Percentiles rank a stretch among this genome's conserved stretches.
Evolutionary conservation across 2,329 filamentous ascomycete species (phyloP).

Genomic region (Ophiocordyceps polyrhachis-furcata): DNA sequence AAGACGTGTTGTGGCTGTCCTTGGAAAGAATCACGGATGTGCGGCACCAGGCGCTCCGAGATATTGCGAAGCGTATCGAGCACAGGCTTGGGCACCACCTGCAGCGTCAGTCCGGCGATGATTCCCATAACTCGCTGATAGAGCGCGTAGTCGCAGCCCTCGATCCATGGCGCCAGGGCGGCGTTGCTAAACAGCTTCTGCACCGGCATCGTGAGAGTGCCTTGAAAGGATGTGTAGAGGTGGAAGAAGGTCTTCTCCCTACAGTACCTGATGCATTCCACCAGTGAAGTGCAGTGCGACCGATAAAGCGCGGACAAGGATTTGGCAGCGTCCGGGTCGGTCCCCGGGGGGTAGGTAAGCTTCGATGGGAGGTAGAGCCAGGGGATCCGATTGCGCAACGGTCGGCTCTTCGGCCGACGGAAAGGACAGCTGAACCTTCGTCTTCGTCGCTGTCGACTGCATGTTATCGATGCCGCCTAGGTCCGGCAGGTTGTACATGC

Average conservation of each 20-base stretch:
- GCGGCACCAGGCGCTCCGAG: conserved; percentile 58
- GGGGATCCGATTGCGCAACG: conserved; percentile 41
- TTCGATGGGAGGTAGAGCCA: conserved; percentile 73
- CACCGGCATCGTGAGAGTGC: conserved; percentile 88
- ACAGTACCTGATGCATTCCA: conserved; percentile 90
- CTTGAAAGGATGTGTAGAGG: conserved; percentile 85
- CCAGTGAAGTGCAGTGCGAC: conserved; percentile 84
- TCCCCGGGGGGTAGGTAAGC: conserved; percentile 63
- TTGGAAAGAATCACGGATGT: conserved; percentile 73
- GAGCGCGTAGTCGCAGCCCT: conserved; percentile 85
- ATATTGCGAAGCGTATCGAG: conserved; percentile 77
- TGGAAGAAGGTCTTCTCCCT: conserved; percentile 95
- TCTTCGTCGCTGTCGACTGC: conserved; percentile 37
- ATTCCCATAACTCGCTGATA: conserved; percentile 96
- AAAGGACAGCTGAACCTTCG: conserved; percentile 40
- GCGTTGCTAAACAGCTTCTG: conserved; percentile 78
- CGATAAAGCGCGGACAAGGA: conserved; percentile 77
- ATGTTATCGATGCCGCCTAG: conserved; percentile 38
- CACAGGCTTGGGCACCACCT: conserved; percentile 77
- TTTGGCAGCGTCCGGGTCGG: conserved; percentile 72
- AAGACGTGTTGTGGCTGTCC: conserved; percentile 73
- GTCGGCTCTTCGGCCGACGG: conserved; percentile 34
- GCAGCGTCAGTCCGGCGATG: conserved; percentile 69
- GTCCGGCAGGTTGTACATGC: conserved; percentile 41
- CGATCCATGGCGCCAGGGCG: conserved; percentile 76